A percentile compares a stretch with the other conserved stretches of the same genome.
Conservation (phyloP, 306 rosid genomes). For the Rubus parviflorus region DNA sequence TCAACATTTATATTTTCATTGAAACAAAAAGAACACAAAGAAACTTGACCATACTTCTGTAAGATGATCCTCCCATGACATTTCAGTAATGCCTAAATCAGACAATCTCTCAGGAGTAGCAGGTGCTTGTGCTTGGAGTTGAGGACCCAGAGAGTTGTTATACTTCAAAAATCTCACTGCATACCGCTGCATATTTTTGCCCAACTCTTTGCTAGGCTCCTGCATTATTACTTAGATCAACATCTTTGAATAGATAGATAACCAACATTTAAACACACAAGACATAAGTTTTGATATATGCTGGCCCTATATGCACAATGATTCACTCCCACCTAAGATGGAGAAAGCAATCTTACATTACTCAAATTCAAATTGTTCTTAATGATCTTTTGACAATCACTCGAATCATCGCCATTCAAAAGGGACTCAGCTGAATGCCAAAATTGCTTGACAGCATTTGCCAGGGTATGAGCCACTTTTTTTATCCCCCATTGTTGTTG, state of each 20-base stretch:
- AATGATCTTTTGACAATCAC: conserved; percentile 24
- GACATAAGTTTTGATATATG: conserved; percentile 10
- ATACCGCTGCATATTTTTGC: conserved; percentile 54
- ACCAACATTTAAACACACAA: conserved; percentile 16
- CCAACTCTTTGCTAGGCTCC: conserved; percentile 55
- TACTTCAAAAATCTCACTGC: conserved; percentile 77
- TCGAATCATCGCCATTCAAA: conserved; percentile 37
- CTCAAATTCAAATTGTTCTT: conserved; percentile 20
- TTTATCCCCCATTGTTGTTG: conserved; percentile 49
- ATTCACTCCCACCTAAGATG: conserved; percentile 1
- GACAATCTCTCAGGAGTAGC: conserved; percentile 77
- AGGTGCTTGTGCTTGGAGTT: conserved; percentile 68
- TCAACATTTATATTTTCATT: conserved; percentile 24
- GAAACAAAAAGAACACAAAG: conserved; percentile 25
- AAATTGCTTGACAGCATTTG: conserved; percentile 89
- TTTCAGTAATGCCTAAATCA: conserved; percentile 65
- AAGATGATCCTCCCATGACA: conserved; percentile 76
- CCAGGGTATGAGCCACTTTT: conserved; percentile 70
- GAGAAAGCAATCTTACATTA: conserved; percentile 20
- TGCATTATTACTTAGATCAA: conserved; percentile 42
- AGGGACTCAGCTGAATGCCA: conserved; percentile 84
- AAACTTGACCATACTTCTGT: conserved; percentile 66
- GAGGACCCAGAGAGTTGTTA: conserved; percentile 47
- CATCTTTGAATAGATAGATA: background rate
- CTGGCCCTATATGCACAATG: conserved; percentile 18